These are phyloP conservation scores for Colletotrichum eremochloae DNA, from an alignment of 2,329 filamentous ascomycete genomes.

Conservation along the genomic window DNA sequence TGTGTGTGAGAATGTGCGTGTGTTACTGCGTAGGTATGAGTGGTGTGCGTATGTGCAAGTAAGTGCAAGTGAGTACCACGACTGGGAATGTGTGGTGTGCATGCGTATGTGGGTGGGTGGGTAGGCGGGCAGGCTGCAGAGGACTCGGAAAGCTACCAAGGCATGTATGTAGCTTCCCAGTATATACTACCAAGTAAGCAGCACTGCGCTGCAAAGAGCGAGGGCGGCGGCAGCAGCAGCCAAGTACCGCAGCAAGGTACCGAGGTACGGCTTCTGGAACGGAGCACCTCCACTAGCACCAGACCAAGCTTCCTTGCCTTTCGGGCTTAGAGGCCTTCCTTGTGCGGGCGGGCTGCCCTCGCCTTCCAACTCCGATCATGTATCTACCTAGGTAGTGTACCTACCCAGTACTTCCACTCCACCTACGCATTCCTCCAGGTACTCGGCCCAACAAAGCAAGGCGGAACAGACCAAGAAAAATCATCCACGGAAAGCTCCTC, in stretches of 20 bases:
- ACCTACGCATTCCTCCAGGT: conserved; percentile 10
- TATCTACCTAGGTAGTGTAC: too few species aligned
- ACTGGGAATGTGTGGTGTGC: conserved; percentile 28
- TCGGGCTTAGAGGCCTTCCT: not conserved
- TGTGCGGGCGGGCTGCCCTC: conserved; percentile 5
- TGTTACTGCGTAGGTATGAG: conserved; percentile 5
- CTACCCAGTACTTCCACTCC: not conserved
- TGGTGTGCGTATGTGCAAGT: conserved; percentile 6
- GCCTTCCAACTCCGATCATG: conserved; percentile 1
- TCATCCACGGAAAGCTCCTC: conserved; percentile 15
- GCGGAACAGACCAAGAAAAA: conserved; percentile 34
- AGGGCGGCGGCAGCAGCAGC: not conserved
- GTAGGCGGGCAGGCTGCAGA: not conserved
- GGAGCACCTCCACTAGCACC: not conserved
- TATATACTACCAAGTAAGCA: not conserved
- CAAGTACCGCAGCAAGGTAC: conserved; percentile 9
- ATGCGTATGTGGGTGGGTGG: not conserved
- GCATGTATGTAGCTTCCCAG: too few species aligned
- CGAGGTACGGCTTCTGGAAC: not conserved
- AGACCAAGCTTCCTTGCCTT: conserved; percentile 24
- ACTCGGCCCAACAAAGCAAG: conserved; percentile 35
- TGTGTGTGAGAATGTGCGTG: not conserved
- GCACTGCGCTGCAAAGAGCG: not conserved
- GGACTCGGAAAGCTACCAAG: not conserved
- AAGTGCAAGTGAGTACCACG: not conserved